Evolutionary conservation across 768 basidiomycete species (phyloP), one percentile per base, ranked within the genome.

Genomic region (Boletus huronensis): DNA sequence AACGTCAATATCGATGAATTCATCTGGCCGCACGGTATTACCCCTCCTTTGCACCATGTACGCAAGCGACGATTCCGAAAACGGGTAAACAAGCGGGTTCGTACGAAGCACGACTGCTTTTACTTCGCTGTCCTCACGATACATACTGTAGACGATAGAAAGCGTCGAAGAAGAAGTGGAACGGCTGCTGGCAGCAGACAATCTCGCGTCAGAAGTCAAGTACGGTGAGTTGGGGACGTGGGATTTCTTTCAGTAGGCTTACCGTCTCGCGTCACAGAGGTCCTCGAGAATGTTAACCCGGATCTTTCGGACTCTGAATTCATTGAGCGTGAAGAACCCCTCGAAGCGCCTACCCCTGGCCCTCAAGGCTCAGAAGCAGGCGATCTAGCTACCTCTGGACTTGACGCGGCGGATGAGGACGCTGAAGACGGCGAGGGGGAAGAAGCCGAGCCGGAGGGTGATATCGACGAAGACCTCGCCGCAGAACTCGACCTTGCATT

Each of bases 21-120:
- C 70, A 93, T 98, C 52, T 99, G 91, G 88, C 94, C 90, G 0
- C 95, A 98, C 64, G 97, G 97, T 3, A 77, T 98, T 43, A 97
- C 95, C 0, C 96, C 96, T 46, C 96, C 97, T 2, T 72, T 99
- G 52, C 85, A 90, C 59, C 85, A 95, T 65, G 92, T 84, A 43
- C 82, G 96, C 52, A 97, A 97, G 71, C 81, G 96, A 36, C 77
- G 97, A 41, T 98, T 98, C 73, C 81, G 96, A 55, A 95, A 93
- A 72, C 79, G 94, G 41, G 84, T 93, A 19, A 94, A 93, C 65
- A 79, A 82, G 69, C 74, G 92, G 62, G 91, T 91, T 61, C 36
- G 82, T 75, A 28, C 17, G 4, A 40, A 14, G 16, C 2, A 23
- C 25, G 28, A 2, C 36, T 16, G 2, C 17, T 2, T 41, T 31